A percentile compares a stretch with the other conserved stretches of the same genome.
Conservation (phyloP, 2,329 filamentous ascomycete genomes). For the Fusarium sterilihyphosum region DNA sequence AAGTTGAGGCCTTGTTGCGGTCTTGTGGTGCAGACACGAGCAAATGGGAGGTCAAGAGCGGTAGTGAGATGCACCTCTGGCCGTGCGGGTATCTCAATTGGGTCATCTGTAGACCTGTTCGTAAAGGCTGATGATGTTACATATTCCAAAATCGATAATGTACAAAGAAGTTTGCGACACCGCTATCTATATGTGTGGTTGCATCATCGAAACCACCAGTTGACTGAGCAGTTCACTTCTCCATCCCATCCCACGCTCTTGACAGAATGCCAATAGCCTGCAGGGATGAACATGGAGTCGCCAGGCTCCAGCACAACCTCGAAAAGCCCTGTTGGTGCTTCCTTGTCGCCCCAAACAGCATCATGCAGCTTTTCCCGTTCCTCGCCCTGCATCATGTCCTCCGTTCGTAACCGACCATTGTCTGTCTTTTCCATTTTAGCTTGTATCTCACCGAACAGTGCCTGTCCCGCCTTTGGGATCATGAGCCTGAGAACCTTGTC, state of each 20-base stretch:
- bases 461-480: slow-evolving; percentile 68
- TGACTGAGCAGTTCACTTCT: slow-evolving; percentile 54
- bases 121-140: slow-evolving; percentile 11
- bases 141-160: not conserved
- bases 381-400: slow-evolving; percentile 90
- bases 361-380: slow-evolving; percentile 74
- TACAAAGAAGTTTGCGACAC: not conserved
- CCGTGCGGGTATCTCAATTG: slow-evolving; percentile 62
- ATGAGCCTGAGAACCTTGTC: slow-evolving; percentile 79
- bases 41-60: slow-evolving; percentile 61
- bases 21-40: slow-evolving; percentile 57
- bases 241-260: slow-evolving; percentile 50
- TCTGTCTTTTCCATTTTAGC: slow-evolving; percentile 49
- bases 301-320: slow-evolving; percentile 69
- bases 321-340: slow-evolving; percentile 47
- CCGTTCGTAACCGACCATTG: slow-evolving; percentile 70
- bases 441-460: slow-evolving; percentile 68
- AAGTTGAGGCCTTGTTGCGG: slow-evolving; percentile 69
- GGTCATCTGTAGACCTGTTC: slow-evolving; percentile 58
- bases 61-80: slow-evolving; percentile 59
- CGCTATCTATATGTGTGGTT: not conserved
- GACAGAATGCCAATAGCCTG: slow-evolving; percentile 60
- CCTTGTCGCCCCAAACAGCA: slow-evolving; percentile 71
- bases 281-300: slow-evolving; percentile 54
- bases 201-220: slow-evolving; percentile 57